Conservation (phyloP, 2,329 filamentous ascomycete genomes). For the Fusarium siculi region DNA sequence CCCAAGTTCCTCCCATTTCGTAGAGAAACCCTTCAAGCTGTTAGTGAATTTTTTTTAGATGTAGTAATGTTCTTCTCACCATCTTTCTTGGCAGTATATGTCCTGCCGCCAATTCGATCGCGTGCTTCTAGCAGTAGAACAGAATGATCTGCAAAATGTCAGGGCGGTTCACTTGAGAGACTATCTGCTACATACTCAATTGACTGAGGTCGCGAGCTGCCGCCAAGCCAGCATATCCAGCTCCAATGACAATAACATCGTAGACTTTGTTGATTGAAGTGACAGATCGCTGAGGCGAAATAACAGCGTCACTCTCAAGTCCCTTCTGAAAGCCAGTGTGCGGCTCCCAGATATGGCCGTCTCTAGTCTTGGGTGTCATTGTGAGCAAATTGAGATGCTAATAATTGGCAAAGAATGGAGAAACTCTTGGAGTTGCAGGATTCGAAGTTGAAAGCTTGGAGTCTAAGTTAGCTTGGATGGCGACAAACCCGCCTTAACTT, state of each 20-base stretch:
- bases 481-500: background rate
- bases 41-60: background rate
- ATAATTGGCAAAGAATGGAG: background rate
- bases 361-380: background rate
- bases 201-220: background rate
- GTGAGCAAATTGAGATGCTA: rapidly evolving
- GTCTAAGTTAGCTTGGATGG: background rate
- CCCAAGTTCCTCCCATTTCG: background rate
- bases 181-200: background rate
- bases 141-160: background rate
- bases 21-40: background rate
- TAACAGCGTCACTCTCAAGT: background rate
- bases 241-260: background rate
- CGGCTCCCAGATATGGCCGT: background rate
- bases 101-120: background rate
- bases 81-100: background rate
- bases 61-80: background rate
- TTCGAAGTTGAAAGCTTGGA: background rate
- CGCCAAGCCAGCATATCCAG: background rate
- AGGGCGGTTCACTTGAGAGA: rapidly evolving
- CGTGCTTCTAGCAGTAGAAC: background rate
- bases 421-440: background rate
- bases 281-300: background rate
- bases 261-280: background rate
- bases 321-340: background rate